Conservation (phyloP, 1,284 basidiomycete species). For the Coniferiporia sulphurascens region DNA sequence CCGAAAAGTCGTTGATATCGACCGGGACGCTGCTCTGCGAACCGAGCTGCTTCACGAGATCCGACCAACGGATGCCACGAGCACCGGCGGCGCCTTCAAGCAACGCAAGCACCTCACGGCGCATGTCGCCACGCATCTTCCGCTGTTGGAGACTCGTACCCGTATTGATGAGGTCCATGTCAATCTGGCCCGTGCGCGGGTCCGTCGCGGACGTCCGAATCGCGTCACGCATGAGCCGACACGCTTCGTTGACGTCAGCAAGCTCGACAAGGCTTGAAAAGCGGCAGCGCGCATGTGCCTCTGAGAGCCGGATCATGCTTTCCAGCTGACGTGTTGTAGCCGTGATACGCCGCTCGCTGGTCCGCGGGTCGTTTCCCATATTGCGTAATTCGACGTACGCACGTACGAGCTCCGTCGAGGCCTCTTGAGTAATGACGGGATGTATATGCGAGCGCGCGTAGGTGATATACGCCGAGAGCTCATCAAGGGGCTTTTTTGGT, state of each 20-base stretch:
- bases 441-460: conserved; percentile 88
- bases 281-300: conserved; percentile 95
- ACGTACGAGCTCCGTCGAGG: conserved; percentile 78
- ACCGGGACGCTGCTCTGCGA: conserved; percentile 78
- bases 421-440: conserved; percentile 85
- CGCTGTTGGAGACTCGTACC: conserved; percentile 86
- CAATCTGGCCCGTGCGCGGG: conserved; percentile 92
- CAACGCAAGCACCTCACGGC: conserved; percentile 68
- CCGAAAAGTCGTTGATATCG: conserved; percentile 73
- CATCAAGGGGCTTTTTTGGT: conserved; percentile 68
- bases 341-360: conserved; percentile 90
- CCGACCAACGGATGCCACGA: conserved; percentile 73
- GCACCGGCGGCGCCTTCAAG: conserved; percentile 55
- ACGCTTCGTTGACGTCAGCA: conserved; percentile 87
- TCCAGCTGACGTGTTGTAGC: conserved; percentile 97
- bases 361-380: conserved; percentile 84
- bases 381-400: conserved; percentile 94
- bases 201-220: conserved; percentile 94
- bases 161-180: conserved; percentile 93
- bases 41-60: conserved; percentile 69
- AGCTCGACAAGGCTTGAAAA: conserved; percentile 83
- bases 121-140: conserved; percentile 79
- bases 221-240: conserved; percentile 90
- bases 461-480: conserved; percentile 91
- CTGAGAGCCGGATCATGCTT: conserved; percentile 95